Base-by-base conservation (phyloP, 164 flowering plant genomes). In the Magnolia officinalis region DNA sequence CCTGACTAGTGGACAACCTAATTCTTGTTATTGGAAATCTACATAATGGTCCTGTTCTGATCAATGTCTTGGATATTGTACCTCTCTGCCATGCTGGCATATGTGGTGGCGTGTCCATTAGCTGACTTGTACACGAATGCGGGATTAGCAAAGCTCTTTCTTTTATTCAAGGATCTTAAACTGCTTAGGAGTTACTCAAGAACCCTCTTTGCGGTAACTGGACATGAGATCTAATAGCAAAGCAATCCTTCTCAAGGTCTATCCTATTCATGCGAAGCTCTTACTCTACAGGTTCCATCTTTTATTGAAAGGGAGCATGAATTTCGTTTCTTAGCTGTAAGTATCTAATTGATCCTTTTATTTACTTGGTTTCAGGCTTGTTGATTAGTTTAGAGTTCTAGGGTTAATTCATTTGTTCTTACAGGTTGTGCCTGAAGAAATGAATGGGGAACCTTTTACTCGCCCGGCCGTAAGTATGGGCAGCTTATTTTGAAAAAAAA, bases 251-350 rank as follows among this genome's bases (percentile, higher is more conserved):
- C 10, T 72, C 49, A 72, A 72, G 45, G 9, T 24, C 52, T 11
- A n/a, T 14, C 26, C 10, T 52, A 18, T 31, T 45, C 37, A 72
- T 8, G 21, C 26, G 10, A n/a, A 72, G 6, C 19, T 21, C 8
- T 75, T 14, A 45, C 50, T 73, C 13, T 74, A 73, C 86, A 93
- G 99, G 86, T 96, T 79, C 91, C 96, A 66, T 85, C 91, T 49
- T 95, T 89, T 73, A 86, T 91, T 18, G 83, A 89, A 77, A 84
- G 99, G 83, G 99, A 96, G 85, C 94, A 84, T 55, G 99, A 96
- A 81, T 96, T 96, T 76, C 92, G 97, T 4, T 96, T 92, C 82
- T 81, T 96, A 63, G 93, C 95, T 78, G 99, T 94, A 85, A 89
- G 94, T 87, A 52, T 67, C 24, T 7, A 18, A 26, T 24, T 50